phyloP scores from a whole-genome alignment of 1,284 basidiomycete genomes.

The Malassezia furfur region DNA sequence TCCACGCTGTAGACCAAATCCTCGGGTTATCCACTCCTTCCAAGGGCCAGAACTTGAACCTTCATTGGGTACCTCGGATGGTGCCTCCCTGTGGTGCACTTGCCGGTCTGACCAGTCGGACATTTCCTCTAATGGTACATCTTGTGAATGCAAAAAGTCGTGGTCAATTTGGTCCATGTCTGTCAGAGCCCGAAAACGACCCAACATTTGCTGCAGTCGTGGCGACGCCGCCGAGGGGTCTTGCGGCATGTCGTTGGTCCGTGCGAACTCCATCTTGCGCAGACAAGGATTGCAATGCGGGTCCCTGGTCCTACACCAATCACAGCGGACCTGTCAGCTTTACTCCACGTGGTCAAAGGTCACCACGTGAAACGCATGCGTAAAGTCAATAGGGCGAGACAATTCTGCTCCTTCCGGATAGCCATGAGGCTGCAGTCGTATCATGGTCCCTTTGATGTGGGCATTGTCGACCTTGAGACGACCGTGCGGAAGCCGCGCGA shows the following conservation, averaged over 20 bases:
- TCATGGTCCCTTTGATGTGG: constrained; percentile 29
- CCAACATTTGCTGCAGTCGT: not conserved
- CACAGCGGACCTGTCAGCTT: too few species aligned
- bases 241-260: not conserved
- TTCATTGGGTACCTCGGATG: too few species aligned
- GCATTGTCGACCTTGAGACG: constrained; percentile 36
- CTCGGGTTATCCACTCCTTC: not conserved
- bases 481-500: constrained; percentile 28
- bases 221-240: not conserved
- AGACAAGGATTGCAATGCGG: too few species aligned
- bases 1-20: not conserved
- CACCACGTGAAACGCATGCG: too few species aligned
- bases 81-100: not conserved
- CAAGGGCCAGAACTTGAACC: too few species aligned
- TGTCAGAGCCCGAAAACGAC: not conserved
- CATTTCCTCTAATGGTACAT: not conserved
- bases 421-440: constrained; percentile 18
- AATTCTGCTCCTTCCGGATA: too few species aligned
- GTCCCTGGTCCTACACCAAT: too few species aligned
- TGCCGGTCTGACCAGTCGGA: not conserved
- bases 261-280: not conserved
- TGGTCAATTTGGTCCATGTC: not conserved
- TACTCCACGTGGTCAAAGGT: too few species aligned
- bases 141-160: not conserved
- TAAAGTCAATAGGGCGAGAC: too few species aligned